Evolutionary conservation across 805 yeast species (phyloP), one percentile per base, ranked within the genome.

Genomic region (Nakazawaea ishiwadae): DNA sequence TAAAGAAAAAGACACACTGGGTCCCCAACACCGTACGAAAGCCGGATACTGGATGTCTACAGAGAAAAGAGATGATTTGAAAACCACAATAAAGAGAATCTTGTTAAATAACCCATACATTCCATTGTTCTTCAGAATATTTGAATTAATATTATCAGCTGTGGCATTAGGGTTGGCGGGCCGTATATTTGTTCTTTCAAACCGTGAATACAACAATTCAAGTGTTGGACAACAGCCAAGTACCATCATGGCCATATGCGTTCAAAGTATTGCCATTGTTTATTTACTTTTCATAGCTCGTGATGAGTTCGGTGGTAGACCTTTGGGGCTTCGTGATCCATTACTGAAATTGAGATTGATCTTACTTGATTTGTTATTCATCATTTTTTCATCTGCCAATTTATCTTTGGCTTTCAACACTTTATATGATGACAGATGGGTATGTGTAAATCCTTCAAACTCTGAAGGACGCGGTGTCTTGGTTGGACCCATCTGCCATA

Each of bases 261-360:
- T 91, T 4, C 91, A 89, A 54, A 67, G 87, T 21, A 68, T 80
- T 47, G 96, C 96, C 3, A 62, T 87, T 19, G 73, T 78, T 0
- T 93, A 93, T 56, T 71, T 89, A 42, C 62, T 81, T 3, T 89
- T 86, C 60, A 86, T 91, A 58, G 79, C 96, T 2, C 80, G 79
- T 53, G 98, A 93, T 60, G 99, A 93, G 60, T 91, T 87, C 60
- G 75, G 81, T 18, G 95, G 96, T 11, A 84, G 87, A 56, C 99
- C 98, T 0, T 60, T 93, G 37, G 99, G 99, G 0, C 68, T 93
- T 34, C 73, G 99, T 51, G 77, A 87, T 47, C 95, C 97, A 0
- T 67, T 77, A 45, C 87, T 84, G 18, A 93, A 93, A 58, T 75
- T 93, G 69, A 73, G 85, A 53, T 71, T 91, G 44, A 71, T 91